Base-by-base conservation (phyloP, 2,329 filamentous ascomycete genomes). In the Lanzia echinophila region DNA sequence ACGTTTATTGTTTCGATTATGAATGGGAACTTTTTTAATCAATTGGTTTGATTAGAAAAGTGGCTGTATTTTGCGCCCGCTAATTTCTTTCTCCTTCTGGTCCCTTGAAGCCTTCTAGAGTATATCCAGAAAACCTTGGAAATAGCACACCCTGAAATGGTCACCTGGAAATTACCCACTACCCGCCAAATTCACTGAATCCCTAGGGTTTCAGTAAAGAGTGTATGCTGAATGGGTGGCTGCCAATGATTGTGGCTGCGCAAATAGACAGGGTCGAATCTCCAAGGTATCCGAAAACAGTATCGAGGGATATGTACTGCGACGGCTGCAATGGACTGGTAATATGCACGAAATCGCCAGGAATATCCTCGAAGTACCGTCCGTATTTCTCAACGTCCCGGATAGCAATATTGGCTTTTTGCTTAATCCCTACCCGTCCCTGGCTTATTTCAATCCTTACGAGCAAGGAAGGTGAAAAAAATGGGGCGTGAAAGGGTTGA, bases 281-380 rank as follows among this genome's bases (percentile, higher is more conserved):
- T 53, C 41, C 3, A 15, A 44, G 41, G 24, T 24, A 24, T 47
- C 44, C 28, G 8, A 42, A 48, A 33, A 33, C 22, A 48, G 44
- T 53, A 42, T 53, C 44, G 34, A 53, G 36, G 28, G 32, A 24
- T 53, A 42, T 33, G 44, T 53, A 33, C 7, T 28, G 50, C 28
- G 44, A 53, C 44, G 36, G 50, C 50, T 53, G 50, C 28, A 53
- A 53, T 53, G 44, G 36, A 34, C 24, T 39, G 45, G 43, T 34
- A 36, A 53, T 48, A 53, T 53, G 50, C 50, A 53, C 50, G 50
- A 42, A 53, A 53, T 53, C 28, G 28, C 50, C 28, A 53, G 50
- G 50, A 48, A 48, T 53, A 53, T 28, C 44, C 36, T 48, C 50
- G 44, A 24, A 53, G 50, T 53, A 28, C 36, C 50, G 50, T 48